Evolutionary conservation across 2,329 filamentous ascomycete species (phyloP), one percentile per base, ranked within the genome.

Genomic region (Epichloe uncinata): DNA sequence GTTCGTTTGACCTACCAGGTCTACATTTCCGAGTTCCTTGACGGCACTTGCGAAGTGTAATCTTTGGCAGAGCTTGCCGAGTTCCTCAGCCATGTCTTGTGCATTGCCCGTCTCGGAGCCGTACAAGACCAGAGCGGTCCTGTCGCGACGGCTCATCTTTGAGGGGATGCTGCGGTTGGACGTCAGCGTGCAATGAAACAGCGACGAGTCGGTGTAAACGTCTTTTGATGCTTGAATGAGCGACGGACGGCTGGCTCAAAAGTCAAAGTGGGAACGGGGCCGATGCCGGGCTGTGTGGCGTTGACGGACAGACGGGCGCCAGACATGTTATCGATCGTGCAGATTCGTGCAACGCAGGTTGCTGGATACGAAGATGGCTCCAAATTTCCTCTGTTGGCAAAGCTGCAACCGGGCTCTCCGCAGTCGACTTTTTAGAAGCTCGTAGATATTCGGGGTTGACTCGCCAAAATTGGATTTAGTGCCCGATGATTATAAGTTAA

Each of bases 31-130:
- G 67, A 97, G 78, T 64, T 90, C 87, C 50, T 81, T 78, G 22
- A 95, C 80, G 47, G 78, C 75, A 20, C 84, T 86, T 54, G 76
- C 67, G 66, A 97, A 96, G 59, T 82, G 87, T 51, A 96, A 70
- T 34, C 91, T 78, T 67, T 91, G 82, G 36, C 81, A 77, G 55
- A 87, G 67, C 40, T 82, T 75, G 38, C 84, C 87, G 54, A 97
- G 71, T 63, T 96, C 88, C 60, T 88, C 82, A 18, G 93, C 91
- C 55, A 91, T 79, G 67, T 97, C 91, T 66, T 95, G 87, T 49
- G 88, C 84, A 62, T 93, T 96, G 50, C 93, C 93, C 20, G 90
- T 97, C 71, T 98, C 93, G 38, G 91, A 94, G 50, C 88, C 93
- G 68, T 95, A 98, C 35, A 95, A 75, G 51, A 98, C 75, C 56